Base-by-base conservation (phyloP, 768 basidiomycete species). In the Amanita phalloides region DNA sequence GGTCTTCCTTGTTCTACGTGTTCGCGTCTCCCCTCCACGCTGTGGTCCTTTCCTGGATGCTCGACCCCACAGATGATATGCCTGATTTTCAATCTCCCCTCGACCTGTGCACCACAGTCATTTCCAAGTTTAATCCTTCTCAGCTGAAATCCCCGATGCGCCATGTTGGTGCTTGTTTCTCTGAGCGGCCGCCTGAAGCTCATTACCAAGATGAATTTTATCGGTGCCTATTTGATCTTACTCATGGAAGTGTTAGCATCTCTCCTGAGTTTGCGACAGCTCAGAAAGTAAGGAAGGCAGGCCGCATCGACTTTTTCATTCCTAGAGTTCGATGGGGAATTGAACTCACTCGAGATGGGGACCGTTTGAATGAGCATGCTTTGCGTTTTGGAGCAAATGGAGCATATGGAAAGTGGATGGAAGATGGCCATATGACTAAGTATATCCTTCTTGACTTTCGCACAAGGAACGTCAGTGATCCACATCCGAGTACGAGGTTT, bases 141-240 rank as follows among this genome's bases (percentile, higher is more conserved):
- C 47, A 45, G 28, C 8, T 45, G n/a, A 7, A 32, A 11, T 10
- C 2, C 1, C 25, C 45, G 3, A 26, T 32, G 13, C 45, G 28
- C 14, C 21, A 21, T 26, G 25, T 7, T 45, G 28, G 45, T 14
- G 23, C 26, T 26, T 1, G 8, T 11, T 28, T 10, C 28, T 25
- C 28, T 49, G 33, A 54, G 13, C 46, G 14, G 39, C 53, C 38
- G 4, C 47, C 47, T 13, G 46, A 53, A 48, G 48, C 53, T 30
- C 48, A 45, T 8, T 50, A 50, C 49, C 53, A 54, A 35, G 53
- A 54, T 36, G 53, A 54, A 45, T 45, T 50, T 13, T 50, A 54
- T 38, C 41, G 53, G 23, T 49, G 21, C n/a, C 20, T 32, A 5
- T 3, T 45, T 20, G 14, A 9, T 13, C 2, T 45, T 33, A 53